phyloP scores from a whole-genome alignment of 2,329 filamentous ascomycete genomes.

The Pestalotiopsis fici region DNA sequence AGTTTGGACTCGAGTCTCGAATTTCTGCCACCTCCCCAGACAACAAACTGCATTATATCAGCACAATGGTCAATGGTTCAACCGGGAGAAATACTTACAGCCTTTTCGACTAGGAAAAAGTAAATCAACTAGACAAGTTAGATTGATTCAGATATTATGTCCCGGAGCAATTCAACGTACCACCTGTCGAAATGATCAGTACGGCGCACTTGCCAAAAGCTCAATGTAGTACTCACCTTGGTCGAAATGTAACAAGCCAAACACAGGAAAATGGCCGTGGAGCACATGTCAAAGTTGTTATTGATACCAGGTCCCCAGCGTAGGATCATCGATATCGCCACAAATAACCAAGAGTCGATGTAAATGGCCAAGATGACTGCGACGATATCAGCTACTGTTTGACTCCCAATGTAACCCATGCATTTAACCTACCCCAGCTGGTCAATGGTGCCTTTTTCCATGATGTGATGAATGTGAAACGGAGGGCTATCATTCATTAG shows the following conservation, averaged over 20 bases:
- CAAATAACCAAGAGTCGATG: slow-evolving; percentile 60
- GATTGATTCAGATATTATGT: not conserved
- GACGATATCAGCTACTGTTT: not conserved
- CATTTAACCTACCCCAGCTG: slow-evolving; percentile 40
- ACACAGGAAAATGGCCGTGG: slow-evolving; percentile 61
- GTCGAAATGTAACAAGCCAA: slow-evolving; percentile 63
- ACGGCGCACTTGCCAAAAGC: not conserved
- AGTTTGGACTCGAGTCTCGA: slow-evolving; percentile 56
- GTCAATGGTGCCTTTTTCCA: slow-evolving; percentile 43
- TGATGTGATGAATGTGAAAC: slow-evolving; percentile 34
- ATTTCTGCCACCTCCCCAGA: slow-evolving; percentile 48
- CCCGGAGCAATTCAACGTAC: slow-evolving; percentile 29
- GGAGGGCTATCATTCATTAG: slow-evolving; percentile 30
- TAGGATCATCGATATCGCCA: slow-evolving; percentile 57
- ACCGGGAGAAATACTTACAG: slow-evolving; percentile 38
- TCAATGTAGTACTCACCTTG: slow-evolving; percentile 45
- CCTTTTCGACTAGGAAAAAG: slow-evolving; percentile 65
- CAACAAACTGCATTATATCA: slow-evolving; percentile 50
- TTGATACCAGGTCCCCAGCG: slow-evolving; percentile 60
- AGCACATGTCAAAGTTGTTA: slow-evolving; percentile 49
- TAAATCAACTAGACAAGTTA: slow-evolving; percentile 51
- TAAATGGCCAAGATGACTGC: slow-evolving; percentile 63
- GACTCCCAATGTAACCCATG: not conserved
- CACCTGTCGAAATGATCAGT: not conserved
- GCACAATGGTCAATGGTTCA: not conserved